Evolutionary conservation across 2,329 filamentous ascomycete species (phyloP), one percentile per base, ranked within the genome.

Genomic region (Penicillium polonicum): DNA sequence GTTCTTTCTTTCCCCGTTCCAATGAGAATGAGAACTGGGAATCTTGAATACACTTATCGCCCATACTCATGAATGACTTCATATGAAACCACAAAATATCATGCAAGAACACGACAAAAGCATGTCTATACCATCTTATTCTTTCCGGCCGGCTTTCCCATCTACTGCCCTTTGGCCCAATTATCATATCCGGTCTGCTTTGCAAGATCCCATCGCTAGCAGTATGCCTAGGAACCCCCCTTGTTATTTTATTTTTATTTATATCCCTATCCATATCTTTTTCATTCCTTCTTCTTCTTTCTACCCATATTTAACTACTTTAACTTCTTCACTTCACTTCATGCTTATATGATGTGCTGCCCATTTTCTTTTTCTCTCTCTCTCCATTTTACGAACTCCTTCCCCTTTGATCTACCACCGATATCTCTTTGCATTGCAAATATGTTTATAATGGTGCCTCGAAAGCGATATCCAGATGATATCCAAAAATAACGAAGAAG

Each of bases 1-100:
- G 70, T 21, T 74, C 73, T n/a, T 76, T 74, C 62, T 76, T 76
- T 61, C 73, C 73, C 5, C 39, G 60, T 9, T 42, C 62, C 9
- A 60, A 56, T 10, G 69, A 70, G 6, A 70, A 72, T 50, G 60
- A 65, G 5, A 51, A 60, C 9, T 74, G 67, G 70, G 63, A 65
- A 36, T 13, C 15, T 48, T 48, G 21, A 25, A 48, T 25, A 12
- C 31, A 25, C 4, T 25, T 8, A 25, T 36, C 9, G 9, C 15
- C 45, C 29, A 33, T 35, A 17, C 27, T 10, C 7, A 35, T 17
- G 19, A 23, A 33, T 46, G 12, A 3, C 29, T 35, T 35, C 21
- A 25, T 21, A 36, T n/a, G 21, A 48, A 21, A n/a, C 19, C 3
- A 43, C 25, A 31, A 10, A 36, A 51, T 19, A 36, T 9, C 21